A percentile compares a stretch with the other conserved stretches of the same genome.
Evolutionary conservation across 805 yeast species (phyloP).

Genomic region (Ogataea polymorpha): DNA sequence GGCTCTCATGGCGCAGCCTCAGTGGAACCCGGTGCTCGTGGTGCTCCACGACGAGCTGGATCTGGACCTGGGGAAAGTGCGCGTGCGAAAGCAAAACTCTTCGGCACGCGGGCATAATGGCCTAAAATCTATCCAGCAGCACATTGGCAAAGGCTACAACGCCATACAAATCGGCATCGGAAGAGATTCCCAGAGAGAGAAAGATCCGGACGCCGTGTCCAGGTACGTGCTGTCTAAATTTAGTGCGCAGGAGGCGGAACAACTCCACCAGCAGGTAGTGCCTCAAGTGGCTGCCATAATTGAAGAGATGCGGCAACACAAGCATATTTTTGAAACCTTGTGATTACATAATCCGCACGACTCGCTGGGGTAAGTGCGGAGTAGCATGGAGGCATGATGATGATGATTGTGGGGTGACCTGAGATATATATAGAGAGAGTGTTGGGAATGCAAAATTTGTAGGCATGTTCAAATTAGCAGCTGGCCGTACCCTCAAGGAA

Average conservation of each 20-base stretch:
- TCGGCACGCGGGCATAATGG: conserved; percentile 87
- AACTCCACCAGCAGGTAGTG: conserved; percentile 38
- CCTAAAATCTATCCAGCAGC: conserved; percentile 51
- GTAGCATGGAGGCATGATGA: conserved; percentile 7
- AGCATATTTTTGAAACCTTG: conserved; percentile 27
- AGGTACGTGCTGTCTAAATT: conserved; percentile 63
- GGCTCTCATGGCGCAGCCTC: conserved; percentile 29
- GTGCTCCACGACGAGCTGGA: conserved; percentile 80
- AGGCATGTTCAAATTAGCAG: conserved; percentile 2
- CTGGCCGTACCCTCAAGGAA: neutral
- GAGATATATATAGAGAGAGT: conserved; percentile 1
- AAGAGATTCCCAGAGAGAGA: conserved; percentile 47
- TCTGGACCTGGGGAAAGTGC: conserved; percentile 60
- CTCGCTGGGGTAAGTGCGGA: conserved; percentile 5
- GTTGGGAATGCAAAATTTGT: neutral
- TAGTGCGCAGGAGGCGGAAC: conserved; percentile 40
- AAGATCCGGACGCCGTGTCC: conserved; percentile 42
- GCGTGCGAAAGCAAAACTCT: conserved; percentile 55
- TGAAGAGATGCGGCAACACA: conserved; percentile 32
- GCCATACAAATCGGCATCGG: conserved; percentile 79
- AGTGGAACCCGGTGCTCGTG: conserved; percentile 42
- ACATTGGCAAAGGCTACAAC: conserved; percentile 51
- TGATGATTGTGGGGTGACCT: conserved; percentile 6
- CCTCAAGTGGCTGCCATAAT: conserved; percentile 39
- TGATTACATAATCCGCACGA: conserved; percentile 5